A percentile compares a stretch with the other conserved stretches of the same genome.
Conservation (phyloP, 441 rosid genomes). For the Adansonia grandidieri region DNA sequence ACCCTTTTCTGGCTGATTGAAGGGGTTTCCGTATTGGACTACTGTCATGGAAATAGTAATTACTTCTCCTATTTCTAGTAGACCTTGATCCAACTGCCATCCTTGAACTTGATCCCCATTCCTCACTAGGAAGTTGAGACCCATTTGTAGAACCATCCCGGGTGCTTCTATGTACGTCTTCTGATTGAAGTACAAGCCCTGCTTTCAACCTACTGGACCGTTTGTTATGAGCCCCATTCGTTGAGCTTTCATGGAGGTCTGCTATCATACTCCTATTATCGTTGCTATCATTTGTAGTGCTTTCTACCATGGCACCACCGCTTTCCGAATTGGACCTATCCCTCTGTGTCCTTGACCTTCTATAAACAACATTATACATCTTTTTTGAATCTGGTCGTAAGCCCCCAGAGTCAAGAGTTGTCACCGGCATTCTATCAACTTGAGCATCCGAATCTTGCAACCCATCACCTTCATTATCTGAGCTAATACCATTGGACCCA, state of each 20-base stretch:
- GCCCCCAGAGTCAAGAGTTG: constrained; percentile 39
- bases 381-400: constrained; percentile 52
- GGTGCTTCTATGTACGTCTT: constrained; percentile 36
- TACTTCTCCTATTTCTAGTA: constrained; percentile 81
- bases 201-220: constrained; percentile 44
- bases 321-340: constrained; percentile 46
- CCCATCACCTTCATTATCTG: constrained; percentile 33
- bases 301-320: constrained; percentile 47
- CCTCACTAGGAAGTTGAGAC: constrained; percentile 57
- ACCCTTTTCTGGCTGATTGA: constrained; percentile 57
- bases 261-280: constrained; percentile 40
- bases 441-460: constrained; percentile 43
- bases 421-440: constrained; percentile 36
- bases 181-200: constrained; percentile 45
- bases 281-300: constrained; percentile 49
- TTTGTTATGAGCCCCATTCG: constrained; percentile 45
- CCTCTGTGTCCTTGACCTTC: constrained; percentile 67
- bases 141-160: constrained; percentile 38
- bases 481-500: constrained; percentile 36
- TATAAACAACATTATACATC: constrained; percentile 81
- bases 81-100: constrained; percentile 75
- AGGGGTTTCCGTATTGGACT: constrained; percentile 59
- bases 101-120: constrained; percentile 73
- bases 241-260: constrained; percentile 45
- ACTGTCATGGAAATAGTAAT: constrained; percentile 57